These are phyloP conservation scores for Spencermartinsiella ligniputridi DNA, from an alignment of 1,139 yeast species.

Conservation along the genomic window DNA sequence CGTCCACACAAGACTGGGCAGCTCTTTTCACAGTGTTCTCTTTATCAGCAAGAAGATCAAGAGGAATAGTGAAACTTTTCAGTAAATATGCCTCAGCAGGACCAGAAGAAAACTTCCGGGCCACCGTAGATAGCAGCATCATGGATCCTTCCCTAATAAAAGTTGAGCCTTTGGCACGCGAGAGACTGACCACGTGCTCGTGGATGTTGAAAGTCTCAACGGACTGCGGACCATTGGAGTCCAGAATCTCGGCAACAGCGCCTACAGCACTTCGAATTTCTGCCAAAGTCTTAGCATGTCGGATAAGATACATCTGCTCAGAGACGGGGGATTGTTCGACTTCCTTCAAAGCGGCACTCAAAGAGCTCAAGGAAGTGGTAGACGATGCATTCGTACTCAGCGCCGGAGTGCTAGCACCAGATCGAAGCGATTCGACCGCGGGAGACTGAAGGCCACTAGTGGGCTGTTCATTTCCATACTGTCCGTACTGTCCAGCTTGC, in stretches of 20 bases:
- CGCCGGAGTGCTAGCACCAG: constrained; percentile 18
- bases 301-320: constrained; percentile 52
- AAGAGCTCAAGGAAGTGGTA: constrained; percentile 66
- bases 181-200: constrained; percentile 59
- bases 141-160: constrained; percentile 73
- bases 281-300: constrained; percentile 52
- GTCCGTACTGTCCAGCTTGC: neutral
- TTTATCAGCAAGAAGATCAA: constrained; percentile 75
- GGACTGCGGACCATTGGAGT: constrained; percentile 44
- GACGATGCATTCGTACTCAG: constrained; percentile 37
- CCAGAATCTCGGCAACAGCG: constrained; percentile 47
- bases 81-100: constrained; percentile 65
- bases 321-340: constrained; percentile 67
- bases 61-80: constrained; percentile 49
- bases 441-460: constrained; percentile 9
- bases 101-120: constrained; percentile 59
- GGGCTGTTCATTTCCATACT: constrained; percentile 1
- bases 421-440: neutral
- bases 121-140: constrained; percentile 62
- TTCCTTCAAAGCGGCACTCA: constrained; percentile 67
- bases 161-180: constrained; percentile 70
- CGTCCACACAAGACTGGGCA: constrained; percentile 53
- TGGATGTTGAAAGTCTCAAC: constrained; percentile 62
- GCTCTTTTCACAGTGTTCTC: constrained; percentile 82
- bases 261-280: constrained; percentile 64